phyloP scores from a whole-genome alignment of 73 alveolate genomes.

The Paramecium pentaurelia region DNA sequence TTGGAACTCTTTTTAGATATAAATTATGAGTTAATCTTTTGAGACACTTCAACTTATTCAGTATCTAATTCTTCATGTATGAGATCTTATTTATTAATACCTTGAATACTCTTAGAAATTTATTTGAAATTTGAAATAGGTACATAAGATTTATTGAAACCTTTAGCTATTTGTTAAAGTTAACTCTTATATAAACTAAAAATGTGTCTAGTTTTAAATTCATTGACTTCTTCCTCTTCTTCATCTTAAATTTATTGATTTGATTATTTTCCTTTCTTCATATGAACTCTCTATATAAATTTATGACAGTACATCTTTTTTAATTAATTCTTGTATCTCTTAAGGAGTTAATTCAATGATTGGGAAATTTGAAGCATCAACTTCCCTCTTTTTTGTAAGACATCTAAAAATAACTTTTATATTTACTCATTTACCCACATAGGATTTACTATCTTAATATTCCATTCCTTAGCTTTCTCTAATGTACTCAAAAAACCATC shows the following conservation, averaged over 20 bases:
- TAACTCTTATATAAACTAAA: not conserved
- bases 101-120: not conserved
- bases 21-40: not conserved
- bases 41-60: not conserved
- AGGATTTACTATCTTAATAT: slow-evolving; percentile 5
- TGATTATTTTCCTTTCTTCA: not conserved
- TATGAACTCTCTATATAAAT: not conserved
- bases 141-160: not conserved
- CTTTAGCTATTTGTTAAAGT: not conserved
- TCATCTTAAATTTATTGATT: not conserved
- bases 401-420: not conserved
- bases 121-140: not conserved
- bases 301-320: not conserved
- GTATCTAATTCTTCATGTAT: not conserved
- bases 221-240: not conserved
- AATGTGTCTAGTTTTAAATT: not conserved
- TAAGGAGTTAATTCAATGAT: not conserved
- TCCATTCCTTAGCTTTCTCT: not conserved
- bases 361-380: not conserved
- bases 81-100: not conserved
- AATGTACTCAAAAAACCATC: not conserved
- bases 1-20: not conserved
- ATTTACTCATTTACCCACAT: not conserved
- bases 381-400: not conserved
- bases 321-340: not conserved